A percentile compares a stretch with the other conserved stretches of the same genome.
Evolutionary conservation across 1,284 basidiomycete genomes (phyloP).

Genomic region (Taiwanofungus camphoratus): DNA sequence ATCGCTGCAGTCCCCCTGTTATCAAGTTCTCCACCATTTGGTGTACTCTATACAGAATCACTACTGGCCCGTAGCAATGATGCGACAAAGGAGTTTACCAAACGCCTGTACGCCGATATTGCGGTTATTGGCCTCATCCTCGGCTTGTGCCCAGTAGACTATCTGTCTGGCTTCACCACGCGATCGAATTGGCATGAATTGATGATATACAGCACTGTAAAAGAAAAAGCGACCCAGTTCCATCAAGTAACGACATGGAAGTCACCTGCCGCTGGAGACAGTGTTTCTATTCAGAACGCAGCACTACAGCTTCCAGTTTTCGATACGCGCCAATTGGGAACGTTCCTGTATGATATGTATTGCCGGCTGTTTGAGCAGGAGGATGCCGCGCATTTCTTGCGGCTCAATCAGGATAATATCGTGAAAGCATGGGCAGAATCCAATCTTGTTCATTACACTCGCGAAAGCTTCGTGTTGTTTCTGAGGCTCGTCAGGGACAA

Average conservation of each 20-base stretch:
- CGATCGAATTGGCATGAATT: constrained; percentile 40
- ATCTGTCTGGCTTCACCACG: constrained; percentile 36
- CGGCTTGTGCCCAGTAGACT: constrained; percentile 35
- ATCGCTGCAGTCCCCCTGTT: constrained; percentile 35
- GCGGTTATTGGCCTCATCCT: constrained; percentile 36
- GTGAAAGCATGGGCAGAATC: constrained; percentile 18
- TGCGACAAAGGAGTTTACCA: constrained; percentile 28
- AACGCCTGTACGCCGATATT: constrained; percentile 34
- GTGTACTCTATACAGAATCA: constrained; percentile 39
- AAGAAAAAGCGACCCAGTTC: constrained; percentile 25
- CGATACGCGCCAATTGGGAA: constrained; percentile 31
- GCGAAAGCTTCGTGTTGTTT: constrained; percentile 38
- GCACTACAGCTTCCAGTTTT: constrained; percentile 16
- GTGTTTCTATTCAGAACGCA: background rate
- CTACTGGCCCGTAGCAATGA: constrained; percentile 26
- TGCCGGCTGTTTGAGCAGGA: constrained; percentile 41
- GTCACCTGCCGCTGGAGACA: constrained; percentile 25
- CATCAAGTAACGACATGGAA: constrained; percentile 43
- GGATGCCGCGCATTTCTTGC: constrained; percentile 19
- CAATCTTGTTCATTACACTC: constrained; percentile 36
- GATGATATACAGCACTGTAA: constrained; percentile 9
- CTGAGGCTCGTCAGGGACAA: constrained; percentile 34
- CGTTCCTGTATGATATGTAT: constrained; percentile 43
- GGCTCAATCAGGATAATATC: constrained; percentile 16
- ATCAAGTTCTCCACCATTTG: constrained; percentile 17